Conservation (phyloP, 169 alveolate genomes). For the Eimeria maxima region DNA sequence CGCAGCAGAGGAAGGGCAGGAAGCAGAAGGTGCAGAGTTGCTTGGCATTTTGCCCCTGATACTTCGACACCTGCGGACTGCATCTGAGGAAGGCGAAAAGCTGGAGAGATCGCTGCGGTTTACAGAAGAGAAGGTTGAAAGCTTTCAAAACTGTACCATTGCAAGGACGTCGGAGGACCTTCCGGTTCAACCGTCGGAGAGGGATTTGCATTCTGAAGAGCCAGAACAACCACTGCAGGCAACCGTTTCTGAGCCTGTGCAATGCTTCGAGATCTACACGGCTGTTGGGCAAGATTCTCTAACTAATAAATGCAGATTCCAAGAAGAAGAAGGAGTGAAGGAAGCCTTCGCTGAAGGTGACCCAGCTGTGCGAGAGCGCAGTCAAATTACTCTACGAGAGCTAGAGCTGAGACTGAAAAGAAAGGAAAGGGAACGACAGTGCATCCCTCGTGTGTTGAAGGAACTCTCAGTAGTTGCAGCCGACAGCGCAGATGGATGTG, state of each 20-base stretch:
- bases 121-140: background rate
- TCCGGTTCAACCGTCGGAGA: background rate
- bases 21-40: background rate
- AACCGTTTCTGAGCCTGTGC: constrained; percentile 1
- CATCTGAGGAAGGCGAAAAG: constrained; percentile 15
- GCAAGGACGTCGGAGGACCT: background rate
- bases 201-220: background rate
- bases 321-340: constrained; percentile 36
- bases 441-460: constrained; percentile 53
- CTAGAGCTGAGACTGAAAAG: constrained; percentile 20
- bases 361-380: constrained; percentile 73
- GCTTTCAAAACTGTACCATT: background rate
- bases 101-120: background rate
- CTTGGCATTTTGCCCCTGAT: background rate
- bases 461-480: background rate
- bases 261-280: constrained; percentile 50
- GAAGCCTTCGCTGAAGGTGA: constrained; percentile 46
- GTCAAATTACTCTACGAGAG: constrained; percentile 48
- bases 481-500: background rate
- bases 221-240: background rate
- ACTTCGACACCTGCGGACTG: constrained; percentile 27
- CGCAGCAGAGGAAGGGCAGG: background rate
- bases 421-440: background rate
- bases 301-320: background rate
- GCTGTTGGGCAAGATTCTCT: constrained; percentile 48